Base-by-base conservation (phyloP, 495 filamentous ascomycete species). In the Talaromyces stipitatus region DNA sequence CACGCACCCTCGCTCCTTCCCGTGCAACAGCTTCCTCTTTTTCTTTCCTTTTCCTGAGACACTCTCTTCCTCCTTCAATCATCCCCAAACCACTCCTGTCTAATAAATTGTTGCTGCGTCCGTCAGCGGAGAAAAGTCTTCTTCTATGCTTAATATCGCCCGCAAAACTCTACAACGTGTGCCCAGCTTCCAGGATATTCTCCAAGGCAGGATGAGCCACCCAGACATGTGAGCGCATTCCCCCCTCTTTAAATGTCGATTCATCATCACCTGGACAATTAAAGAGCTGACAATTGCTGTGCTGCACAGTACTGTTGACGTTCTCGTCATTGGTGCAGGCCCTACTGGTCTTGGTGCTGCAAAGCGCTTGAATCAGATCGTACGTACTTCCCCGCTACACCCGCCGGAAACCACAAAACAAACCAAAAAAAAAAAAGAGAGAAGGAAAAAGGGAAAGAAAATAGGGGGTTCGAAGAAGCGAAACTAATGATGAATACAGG, bases 321-420 rank as follows among this genome's bases (percentile, higher is more conserved):
- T 99, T 62, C 89, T 99, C 65, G 85, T 99, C 75, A 97, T 99
- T 81, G 94, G 94, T 64, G 94, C 94, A 74, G 94, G 94, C 63
- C 94, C 94, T 57, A 97, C 94, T 63, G 94, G 94, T 63, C 80
- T 97, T 63, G 94, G 94, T 77, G 94, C 94, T 66, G 94, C 92
- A 55, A 99, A 99, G 80, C 88, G 94, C 65, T 83, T 99, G 55
- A 86, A 97, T 75, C 95, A 99, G 75, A 84, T 95, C 61, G 94
- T 97, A 80, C 60, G 87, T 41, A 12, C 38, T 66, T 73, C 61
- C 58, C 55, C 58, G 56, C 54, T 32, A 22, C 23, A 56, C 26
- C n/a, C 45, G 29, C 28, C 6, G 23, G 11, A 64, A 51, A n/a
- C n/a, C n/a, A n/a, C n/a, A n/a, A n/a, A n/a, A n/a, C n/a, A n/a